These are phyloP conservation scores for Trametes coccinea DNA, from an alignment of 768 basidiomycete species.

Conservation along the genomic window DNA sequence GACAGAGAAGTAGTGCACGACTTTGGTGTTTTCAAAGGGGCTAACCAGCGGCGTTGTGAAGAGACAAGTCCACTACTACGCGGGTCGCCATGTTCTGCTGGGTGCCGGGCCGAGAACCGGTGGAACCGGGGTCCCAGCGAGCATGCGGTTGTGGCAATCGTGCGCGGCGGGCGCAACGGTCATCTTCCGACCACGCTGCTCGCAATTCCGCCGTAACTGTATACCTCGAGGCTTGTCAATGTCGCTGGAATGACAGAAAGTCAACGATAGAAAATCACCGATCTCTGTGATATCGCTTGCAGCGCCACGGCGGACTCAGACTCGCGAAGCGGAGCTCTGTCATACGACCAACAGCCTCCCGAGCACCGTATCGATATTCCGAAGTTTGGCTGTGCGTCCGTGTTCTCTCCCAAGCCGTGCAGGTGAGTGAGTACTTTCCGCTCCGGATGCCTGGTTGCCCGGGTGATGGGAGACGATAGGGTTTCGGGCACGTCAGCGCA, in stretches of 20 bases:
- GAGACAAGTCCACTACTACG: no score
- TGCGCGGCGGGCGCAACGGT: background rate
- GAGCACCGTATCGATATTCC: slow-evolving; percentile 14
- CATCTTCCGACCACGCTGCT: background rate
- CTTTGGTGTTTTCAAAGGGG: no score
- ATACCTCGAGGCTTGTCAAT: slow-evolving; percentile 15
- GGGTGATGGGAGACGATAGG: slow-evolving; percentile 17
- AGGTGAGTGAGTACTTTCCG: slow-evolving; percentile 16
- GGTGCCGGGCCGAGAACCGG: background rate
- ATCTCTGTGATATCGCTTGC: slow-evolving; percentile 14
- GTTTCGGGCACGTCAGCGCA: background rate
- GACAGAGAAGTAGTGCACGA: no score
- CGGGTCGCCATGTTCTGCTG: no score
- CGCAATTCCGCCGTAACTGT: background rate
- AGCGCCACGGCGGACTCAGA: slow-evolving; percentile 6
- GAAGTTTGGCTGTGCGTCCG: slow-evolving; percentile 17
- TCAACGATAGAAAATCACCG: slow-evolving; percentile 2
- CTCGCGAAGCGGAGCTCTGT: slow-evolving; percentile 11
- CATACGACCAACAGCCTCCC: slow-evolving; percentile 6
- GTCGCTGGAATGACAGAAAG: slow-evolving; percentile 1
- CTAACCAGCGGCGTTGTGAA: no score
- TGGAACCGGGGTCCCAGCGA: slow-evolving; percentile 4
- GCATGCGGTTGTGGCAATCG: background rate
- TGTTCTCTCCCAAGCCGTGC: background rate
- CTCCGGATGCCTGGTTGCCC: slow-evolving; percentile 7